A percentile compares a stretch with the other conserved stretches of the same genome.
These are phyloP conservation scores for Volvox carteri DNA, from an alignment of 163 green algal genomes.

Conservation along the genomic window DNA sequence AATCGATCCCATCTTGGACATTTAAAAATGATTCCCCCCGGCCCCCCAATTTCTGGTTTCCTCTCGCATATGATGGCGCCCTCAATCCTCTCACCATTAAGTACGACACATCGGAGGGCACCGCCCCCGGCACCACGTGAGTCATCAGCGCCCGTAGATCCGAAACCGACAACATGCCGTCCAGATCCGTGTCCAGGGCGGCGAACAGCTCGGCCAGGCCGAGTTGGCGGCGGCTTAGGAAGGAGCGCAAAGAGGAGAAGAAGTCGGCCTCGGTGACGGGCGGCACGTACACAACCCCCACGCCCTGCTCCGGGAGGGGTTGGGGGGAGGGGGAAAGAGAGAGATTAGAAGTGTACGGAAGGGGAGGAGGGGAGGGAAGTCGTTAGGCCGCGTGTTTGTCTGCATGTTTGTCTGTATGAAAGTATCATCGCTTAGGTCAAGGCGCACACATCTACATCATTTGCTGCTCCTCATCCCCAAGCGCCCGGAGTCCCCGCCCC, in stretches of 20 bases:
- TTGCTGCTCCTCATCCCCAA: not conserved
- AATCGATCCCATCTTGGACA: too few relatives aligned
- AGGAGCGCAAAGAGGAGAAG: slow-evolving; percentile 49
- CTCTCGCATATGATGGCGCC: too few relatives aligned
- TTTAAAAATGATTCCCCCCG: too few relatives aligned
- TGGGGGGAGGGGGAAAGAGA: not conserved
- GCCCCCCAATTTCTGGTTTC: too few relatives aligned
- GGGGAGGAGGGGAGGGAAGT: too few relatives aligned
- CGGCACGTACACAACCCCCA: slow-evolving; percentile 46
- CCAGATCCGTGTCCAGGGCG: slow-evolving; percentile 61
- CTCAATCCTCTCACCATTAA: slow-evolving; percentile 37
- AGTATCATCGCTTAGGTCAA: too few relatives aligned
- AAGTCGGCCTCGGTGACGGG: slow-evolving; percentile 42
- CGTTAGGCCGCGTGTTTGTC: too few relatives aligned
- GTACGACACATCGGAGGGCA: slow-evolving; percentile 42
- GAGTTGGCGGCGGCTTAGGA: slow-evolving; percentile 49
- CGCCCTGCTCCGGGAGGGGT: slow-evolving; percentile 29
- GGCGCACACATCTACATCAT: too few relatives aligned
- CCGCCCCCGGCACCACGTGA: slow-evolving; percentile 54
- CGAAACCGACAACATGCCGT: slow-evolving; percentile 17
- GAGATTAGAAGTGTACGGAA: too few relatives aligned
- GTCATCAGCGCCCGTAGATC: slow-evolving; percentile 52
- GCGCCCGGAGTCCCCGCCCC: too few relatives aligned
- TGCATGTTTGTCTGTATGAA: too few relatives aligned
- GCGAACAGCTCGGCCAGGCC: slow-evolving; percentile 60